Evolutionary conservation across 805 yeast species (phyloP).

Genomic region (Peterozyma toletana): DNA sequence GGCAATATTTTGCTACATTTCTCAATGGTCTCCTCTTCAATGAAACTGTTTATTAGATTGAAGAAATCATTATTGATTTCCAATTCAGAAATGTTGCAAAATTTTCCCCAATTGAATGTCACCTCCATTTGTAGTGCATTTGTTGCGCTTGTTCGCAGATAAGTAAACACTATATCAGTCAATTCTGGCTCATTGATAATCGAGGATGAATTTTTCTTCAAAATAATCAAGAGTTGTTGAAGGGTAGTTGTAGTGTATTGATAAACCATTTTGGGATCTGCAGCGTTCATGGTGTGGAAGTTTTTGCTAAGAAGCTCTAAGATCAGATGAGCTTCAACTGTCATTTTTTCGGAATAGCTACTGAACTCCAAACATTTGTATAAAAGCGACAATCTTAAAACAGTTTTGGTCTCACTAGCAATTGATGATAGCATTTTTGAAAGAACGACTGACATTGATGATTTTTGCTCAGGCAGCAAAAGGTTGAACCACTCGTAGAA

Average conservation of each 20-base stretch:
- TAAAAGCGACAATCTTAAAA: slow-evolving; percentile 5
- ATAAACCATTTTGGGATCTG: slow-evolving; percentile 7
- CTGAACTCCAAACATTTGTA: slow-evolving; percentile 8
- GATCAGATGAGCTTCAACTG: slow-evolving; percentile 8
- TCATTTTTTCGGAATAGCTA: slow-evolving; percentile 1
- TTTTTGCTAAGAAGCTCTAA: slow-evolving; percentile 1
- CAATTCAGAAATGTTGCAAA: no score
- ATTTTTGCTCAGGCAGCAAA: neutral
- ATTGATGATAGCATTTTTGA: slow-evolving; percentile 2
- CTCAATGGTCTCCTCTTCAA: no score
- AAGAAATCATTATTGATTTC: no score
- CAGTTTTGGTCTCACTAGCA: slow-evolving; percentile 5
- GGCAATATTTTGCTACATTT: no score
- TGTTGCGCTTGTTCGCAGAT: no score
- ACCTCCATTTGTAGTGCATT: no score
- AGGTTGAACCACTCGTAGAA: slow-evolving; percentile 11
- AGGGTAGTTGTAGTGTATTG: slow-evolving; percentile 6
- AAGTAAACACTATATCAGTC: no score
- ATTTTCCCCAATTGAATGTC: no score
- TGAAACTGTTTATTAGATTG: no score
- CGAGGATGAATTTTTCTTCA: no score
- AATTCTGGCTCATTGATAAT: no score
- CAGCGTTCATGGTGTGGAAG: slow-evolving; percentile 4
- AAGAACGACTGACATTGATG: neutral
- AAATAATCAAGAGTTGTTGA: no score